These are phyloP conservation scores for Heritiera littoralis DNA, from an alignment of 345 rosid genomes.

Conservation along the genomic window DNA sequence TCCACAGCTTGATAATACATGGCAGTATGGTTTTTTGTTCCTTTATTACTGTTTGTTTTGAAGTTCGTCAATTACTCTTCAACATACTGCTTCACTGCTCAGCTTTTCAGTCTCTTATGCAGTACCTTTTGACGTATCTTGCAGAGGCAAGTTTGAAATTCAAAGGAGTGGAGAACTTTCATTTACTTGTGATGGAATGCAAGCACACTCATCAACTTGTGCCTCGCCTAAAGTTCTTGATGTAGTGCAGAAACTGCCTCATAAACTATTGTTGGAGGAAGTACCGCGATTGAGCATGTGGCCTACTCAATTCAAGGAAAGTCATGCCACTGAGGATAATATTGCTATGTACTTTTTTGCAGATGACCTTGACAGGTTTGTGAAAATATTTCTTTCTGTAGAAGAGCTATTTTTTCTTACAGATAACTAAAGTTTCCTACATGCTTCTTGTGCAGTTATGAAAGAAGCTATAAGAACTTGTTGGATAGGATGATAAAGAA, in stretches of 20 bases:
- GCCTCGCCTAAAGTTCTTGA: constrained; percentile 40
- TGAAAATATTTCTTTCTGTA: constrained; percentile 3
- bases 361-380: constrained; percentile 46
- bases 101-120: background rate
- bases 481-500: constrained; percentile 43
- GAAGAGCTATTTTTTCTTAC: background rate
- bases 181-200: constrained; percentile 39
- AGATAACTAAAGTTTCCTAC: background rate
- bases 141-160: constrained; percentile 58
- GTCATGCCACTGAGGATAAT: constrained; percentile 44
- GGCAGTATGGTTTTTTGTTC: constrained; percentile 47
- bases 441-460: constrained; percentile 40
- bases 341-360: constrained; percentile 63
- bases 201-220: constrained; percentile 44
- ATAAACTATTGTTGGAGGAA: constrained; percentile 46
- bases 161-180: constrained; percentile 28
- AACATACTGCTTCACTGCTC: background rate
- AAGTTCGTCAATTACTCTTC: background rate
- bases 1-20: constrained; percentile 43
- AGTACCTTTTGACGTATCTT: constrained; percentile 13
- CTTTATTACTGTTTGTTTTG: background rate
- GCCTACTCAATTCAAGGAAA: constrained; percentile 46
- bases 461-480: constrained; percentile 41
- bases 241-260: constrained; percentile 40
- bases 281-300: constrained; percentile 42